These are phyloP conservation scores for Dothidotthia symphoricarpi DNA, from an alignment of 2,329 filamentous ascomycete genomes.

Conservation along the genomic window DNA sequence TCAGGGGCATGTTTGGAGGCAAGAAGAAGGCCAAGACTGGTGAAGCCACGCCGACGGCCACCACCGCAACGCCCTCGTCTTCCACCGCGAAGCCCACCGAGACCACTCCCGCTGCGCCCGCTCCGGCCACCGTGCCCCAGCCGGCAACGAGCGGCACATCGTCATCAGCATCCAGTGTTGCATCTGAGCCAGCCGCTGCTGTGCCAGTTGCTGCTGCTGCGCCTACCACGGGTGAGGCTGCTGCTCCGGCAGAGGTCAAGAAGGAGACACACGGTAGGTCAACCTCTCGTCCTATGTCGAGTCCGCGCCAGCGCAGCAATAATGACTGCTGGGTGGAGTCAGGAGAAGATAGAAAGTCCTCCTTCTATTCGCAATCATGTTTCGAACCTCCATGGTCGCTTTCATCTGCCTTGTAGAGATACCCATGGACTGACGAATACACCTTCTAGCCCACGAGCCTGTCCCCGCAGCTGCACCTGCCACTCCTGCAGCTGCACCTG, in stretches of 20 bases:
- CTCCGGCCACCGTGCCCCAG: slow-evolving; percentile 27
- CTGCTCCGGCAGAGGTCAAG: slow-evolving; percentile 34
- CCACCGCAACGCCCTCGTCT: slow-evolving; percentile 23
- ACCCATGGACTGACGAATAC: slow-evolving; percentile 24
- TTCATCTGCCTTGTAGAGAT: slow-evolving; percentile 13
- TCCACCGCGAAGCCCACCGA: slow-evolving; percentile 33
- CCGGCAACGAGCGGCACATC: slow-evolving; percentile 11
- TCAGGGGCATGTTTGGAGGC: slow-evolving; percentile 37
- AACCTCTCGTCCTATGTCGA: slow-evolving; percentile 12
- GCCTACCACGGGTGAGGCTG: slow-evolving; percentile 24
- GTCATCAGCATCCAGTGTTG: slow-evolving; percentile 5
- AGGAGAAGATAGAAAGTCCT: slow-evolving; percentile 23
- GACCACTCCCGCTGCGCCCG: slow-evolving; percentile 34
- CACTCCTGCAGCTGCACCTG: slow-evolving; percentile 28
- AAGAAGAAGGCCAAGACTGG: slow-evolving; percentile 38
- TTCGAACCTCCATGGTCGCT: slow-evolving; percentile 4
- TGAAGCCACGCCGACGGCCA: slow-evolving; percentile 26
- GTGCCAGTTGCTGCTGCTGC: slow-evolving; percentile 7
- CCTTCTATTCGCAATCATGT: too few species aligned
- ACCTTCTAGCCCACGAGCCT: slow-evolving; percentile 34
- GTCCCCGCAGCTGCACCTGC: slow-evolving; percentile 29
- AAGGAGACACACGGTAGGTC: slow-evolving; percentile 38
- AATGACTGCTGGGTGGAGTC: slow-evolving; percentile 16
- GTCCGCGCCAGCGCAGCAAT: slow-evolving; percentile 6
- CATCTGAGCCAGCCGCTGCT: slow-evolving; percentile 3